Evolutionary conservation across 2,329 filamentous ascomycete species (phyloP), one percentile per base, ranked within the genome.

Genomic region (Fusarium oligoseptatum): DNA sequence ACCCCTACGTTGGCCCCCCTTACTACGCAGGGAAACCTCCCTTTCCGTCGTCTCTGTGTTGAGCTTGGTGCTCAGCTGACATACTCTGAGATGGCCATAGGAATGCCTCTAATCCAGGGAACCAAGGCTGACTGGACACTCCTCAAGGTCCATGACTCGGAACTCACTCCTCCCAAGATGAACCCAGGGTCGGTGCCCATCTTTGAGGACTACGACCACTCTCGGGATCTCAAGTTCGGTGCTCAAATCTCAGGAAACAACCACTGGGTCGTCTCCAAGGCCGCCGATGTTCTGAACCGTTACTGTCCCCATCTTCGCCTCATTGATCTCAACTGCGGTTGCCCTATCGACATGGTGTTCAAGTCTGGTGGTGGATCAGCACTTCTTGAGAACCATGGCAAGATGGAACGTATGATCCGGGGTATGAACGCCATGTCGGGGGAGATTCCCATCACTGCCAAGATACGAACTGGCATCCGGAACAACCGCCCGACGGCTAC

Each of bases 31-130:
- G 97, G 97, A 55, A 99, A 99, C 79, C 88, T 98, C 57, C 97
- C 97, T 1, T 99, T 98, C 86, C 92, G 97, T 66, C 91, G 97
- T 60, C 90, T 99, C 34, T 98, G 95, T 80, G 92, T 95, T 14
- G 93, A 95, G 65, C 89, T 98, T 27, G 97, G 97, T 39, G 95
- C 95, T 32, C 93, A 98, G 80, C 88, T 97, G 58, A 99, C 97
- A 0, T 99, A 98, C 86, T 98, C 96, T 0, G 97, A 99, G 84
- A 99, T 99, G 97, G 97, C 96, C 5, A 94, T 99, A 89, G 92
- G 94, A 32, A 86, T 97, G 83, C 95, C 96, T 11, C 85, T 99
- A 48, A 88, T 99, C 7, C 95, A 98, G 82, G 97, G 97, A 39
- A 91, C 93, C 74, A 97, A 96, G 84, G 89, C 92, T 2, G 97